Percentiles rank a stretch among this genome's conserved stretches.
Evolutionary conservation across 2,329 filamentous ascomycete species (phyloP).

Genomic region (Dichotomopilus funicola): DNA sequence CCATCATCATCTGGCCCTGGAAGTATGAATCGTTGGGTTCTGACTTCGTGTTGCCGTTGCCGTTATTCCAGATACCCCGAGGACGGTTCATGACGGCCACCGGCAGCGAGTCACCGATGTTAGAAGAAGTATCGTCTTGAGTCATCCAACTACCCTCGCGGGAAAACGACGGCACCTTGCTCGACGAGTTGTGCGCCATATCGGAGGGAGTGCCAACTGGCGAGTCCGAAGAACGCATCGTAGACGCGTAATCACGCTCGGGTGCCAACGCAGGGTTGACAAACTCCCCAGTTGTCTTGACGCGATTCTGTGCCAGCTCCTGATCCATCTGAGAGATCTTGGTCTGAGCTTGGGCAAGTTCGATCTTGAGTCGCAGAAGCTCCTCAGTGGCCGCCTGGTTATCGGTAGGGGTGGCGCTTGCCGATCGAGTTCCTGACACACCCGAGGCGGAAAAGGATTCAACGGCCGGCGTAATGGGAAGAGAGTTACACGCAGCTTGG

Average conservation of each 20-base stretch:
- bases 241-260: conserved; percentile 29
- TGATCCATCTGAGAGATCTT: conserved; percentile 66
- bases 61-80: conserved; percentile 51
- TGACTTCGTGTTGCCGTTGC: conserved; percentile 40
- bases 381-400: conserved; percentile 44
- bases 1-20: conserved; percentile 27
- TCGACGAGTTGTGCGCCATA: conserved; percentile 24
- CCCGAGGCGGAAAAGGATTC: conserved; percentile 44
- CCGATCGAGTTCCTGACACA: conserved; percentile 44
- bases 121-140: conserved; percentile 50
- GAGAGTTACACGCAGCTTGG: conserved; percentile 48
- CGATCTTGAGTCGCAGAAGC: conserved; percentile 60
- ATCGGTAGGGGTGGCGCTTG: conserved; percentile 45
- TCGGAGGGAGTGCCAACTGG: conserved; percentile 13
- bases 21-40: conserved; percentile 29
- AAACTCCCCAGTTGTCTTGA: conserved; percentile 53
- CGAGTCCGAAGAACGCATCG: conserved; percentile 15
- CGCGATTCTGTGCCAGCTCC: conserved; percentile 59
- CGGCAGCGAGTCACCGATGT: conserved; percentile 50
- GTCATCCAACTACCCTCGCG: conserved; percentile 46
- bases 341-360: conserved; percentile 64
- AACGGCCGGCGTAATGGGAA: conserved; percentile 56
- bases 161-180: conserved; percentile 32
- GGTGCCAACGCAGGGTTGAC: conserved; percentile 40
- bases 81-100: conserved; percentile 46